Conservation (phyloP, 805 yeast genomes). For the Kodamaea fukazawae region DNA sequence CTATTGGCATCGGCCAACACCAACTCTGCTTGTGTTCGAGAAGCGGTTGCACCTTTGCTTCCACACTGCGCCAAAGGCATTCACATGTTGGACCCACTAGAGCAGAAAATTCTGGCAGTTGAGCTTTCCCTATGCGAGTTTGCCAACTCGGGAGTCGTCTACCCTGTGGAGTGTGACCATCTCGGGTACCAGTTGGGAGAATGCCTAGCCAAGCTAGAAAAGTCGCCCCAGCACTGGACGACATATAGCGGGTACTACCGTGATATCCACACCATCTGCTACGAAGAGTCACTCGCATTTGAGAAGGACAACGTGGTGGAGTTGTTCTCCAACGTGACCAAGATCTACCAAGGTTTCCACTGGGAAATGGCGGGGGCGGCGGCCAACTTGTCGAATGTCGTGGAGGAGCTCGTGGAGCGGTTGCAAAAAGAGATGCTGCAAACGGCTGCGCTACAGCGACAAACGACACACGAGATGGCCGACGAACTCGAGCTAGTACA, state of each 20-base stretch:
- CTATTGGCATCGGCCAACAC: too few relatives aligned
- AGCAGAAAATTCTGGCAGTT: conserved; percentile 41
- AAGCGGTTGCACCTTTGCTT: conserved; percentile 40
- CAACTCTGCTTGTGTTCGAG: conserved; percentile 30
- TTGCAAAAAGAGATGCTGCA: neutral
- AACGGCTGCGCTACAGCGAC: neutral
- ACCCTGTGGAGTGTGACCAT: conserved; percentile 28
- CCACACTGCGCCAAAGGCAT: conserved; percentile 42
- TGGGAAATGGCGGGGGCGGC: neutral
- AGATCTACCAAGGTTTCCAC: conserved; percentile 15
- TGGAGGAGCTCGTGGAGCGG: too few relatives aligned
- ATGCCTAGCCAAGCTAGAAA: conserved; percentile 44
- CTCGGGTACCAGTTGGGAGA: conserved; percentile 17
- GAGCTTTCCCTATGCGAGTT: conserved; percentile 56
- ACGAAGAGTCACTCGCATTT: conserved; percentile 49
- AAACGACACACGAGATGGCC: too few relatives aligned
- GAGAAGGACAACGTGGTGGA: conserved; percentile 50
- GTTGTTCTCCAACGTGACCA: conserved; percentile 48
- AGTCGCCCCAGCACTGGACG: conserved; percentile 66
- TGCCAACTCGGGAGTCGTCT: conserved; percentile 40
- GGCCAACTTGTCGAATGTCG: too few relatives aligned
- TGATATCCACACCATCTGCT: conserved; percentile 51
- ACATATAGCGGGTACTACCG: conserved; percentile 66
- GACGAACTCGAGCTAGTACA: too few relatives aligned
- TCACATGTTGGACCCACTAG: conserved; percentile 32